phyloP scores from a whole-genome alignment of 192 early-diverging fungal genomes.

The Thamnidium elegans region DNA sequence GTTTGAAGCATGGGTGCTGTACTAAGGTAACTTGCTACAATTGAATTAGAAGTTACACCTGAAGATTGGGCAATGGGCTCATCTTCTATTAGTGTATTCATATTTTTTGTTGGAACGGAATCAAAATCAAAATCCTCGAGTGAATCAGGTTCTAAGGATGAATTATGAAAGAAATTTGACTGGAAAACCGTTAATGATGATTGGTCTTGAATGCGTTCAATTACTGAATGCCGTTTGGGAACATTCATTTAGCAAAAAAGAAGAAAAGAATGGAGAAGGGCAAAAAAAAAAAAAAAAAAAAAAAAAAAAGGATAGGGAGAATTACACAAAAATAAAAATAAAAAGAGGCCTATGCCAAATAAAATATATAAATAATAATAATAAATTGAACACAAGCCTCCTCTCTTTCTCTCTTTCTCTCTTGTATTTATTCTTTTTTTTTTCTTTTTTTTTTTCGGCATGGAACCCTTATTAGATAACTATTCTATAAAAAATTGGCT shows the following conservation, averaged over 20 bases:
- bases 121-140: slow-evolving; percentile 15
- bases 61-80: slow-evolving; percentile 21
- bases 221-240: slow-evolving; percentile 10
- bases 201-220: slow-evolving; percentile 4
- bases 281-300: neutral
- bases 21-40: slow-evolving; percentile 12
- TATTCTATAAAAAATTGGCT: slow-evolving; percentile 4
- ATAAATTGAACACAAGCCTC: slow-evolving; percentile 3
- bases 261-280: neutral
- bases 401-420: slow-evolving; percentile 16
- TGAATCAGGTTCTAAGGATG: slow-evolving; percentile 19
- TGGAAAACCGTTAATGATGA: slow-evolving; percentile 10
- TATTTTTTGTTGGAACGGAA: slow-evolving; percentile 1
- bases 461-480: neutral
- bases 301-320: neutral
- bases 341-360: neutral
- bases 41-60: slow-evolving; percentile 15
- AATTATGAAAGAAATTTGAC: slow-evolving; percentile 8
- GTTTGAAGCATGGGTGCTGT: slow-evolving; percentile 17
- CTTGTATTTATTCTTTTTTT: neutral
- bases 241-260: slow-evolving; percentile 14
- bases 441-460: slow-evolving; percentile 11
- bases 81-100: slow-evolving; percentile 2
- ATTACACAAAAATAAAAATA: neutral
- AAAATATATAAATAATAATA: neutral